Evolutionary conservation across 306 rosid species (phyloP).

Genomic region (Vicia sativa): DNA sequence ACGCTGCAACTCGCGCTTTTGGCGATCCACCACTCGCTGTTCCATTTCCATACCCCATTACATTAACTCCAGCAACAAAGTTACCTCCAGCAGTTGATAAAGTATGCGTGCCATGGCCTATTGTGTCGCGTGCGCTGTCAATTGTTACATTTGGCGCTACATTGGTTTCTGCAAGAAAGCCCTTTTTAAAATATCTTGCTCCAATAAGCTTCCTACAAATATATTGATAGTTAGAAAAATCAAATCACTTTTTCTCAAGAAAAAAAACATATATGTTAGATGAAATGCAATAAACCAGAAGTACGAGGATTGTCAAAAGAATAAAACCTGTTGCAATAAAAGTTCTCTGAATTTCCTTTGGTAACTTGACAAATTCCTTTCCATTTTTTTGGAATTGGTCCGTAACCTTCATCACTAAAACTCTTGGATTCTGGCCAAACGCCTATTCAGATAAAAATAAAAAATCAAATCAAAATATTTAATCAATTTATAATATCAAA

Average conservation of each 20-base stretch:
- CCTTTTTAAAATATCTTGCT: slow-evolving; percentile 69
- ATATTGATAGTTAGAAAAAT: not conserved
- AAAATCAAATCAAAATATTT: too few species aligned
- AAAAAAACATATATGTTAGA: not conserved
- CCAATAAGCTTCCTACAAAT: slow-evolving; percentile 76
- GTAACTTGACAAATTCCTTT: slow-evolving; percentile 52
- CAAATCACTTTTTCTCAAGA: not conserved
- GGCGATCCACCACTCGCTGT: slow-evolving; percentile 93
- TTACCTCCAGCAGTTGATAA: slow-evolving; percentile 89
- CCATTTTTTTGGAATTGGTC: slow-evolving; percentile 67
- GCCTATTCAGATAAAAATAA: slow-evolving; percentile 40
- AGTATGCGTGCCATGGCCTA: slow-evolving; percentile 92
- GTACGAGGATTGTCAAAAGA: not conserved
- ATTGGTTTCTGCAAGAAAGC: not conserved
- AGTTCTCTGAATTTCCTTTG: not conserved
- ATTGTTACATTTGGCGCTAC: not conserved
- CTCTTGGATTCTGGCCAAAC: slow-evolving; percentile 83
- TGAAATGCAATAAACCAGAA: not conserved
- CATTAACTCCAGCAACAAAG: slow-evolving; percentile 46
- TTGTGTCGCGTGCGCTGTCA: slow-evolving; percentile 50
- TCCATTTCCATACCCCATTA: slow-evolving; percentile 66
- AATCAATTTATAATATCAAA: too few species aligned
- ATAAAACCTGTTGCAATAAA: slow-evolving; percentile 65
- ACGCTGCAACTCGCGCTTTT: slow-evolving; percentile 69
- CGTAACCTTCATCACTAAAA: too few species aligned